phyloP scores from a whole-genome alignment of 768 basidiomycete species.

The Pisolithus albus region DNA sequence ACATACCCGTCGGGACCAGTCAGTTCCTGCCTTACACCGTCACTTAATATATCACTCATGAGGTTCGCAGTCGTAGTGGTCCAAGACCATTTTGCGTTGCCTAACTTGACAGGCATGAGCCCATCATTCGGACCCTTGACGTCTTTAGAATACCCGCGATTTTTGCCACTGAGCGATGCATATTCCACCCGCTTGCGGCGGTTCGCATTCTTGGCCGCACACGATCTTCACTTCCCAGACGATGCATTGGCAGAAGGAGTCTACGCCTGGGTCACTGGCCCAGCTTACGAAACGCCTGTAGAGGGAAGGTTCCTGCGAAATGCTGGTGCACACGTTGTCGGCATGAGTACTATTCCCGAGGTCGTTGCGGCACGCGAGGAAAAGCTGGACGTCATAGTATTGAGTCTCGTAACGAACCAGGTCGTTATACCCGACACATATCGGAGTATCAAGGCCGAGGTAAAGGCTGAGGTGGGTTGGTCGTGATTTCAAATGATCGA shows the following conservation, averaged over 20 bases:
- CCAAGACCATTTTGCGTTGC: conserved; percentile 79
- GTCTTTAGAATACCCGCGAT: conserved; percentile 58
- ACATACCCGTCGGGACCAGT: conserved; percentile 78
- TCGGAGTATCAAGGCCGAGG: conserved; percentile 64
- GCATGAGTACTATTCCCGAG: conserved; percentile 91
- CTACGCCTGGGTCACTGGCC: conserved; percentile 88
- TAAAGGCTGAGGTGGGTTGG: conserved; percentile 61
- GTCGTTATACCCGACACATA: conserved; percentile 69
- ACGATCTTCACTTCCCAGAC: conserved; percentile 46
- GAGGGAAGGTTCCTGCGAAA: conserved; percentile 72
- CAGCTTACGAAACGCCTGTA: conserved; percentile 85
- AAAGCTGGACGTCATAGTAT: conserved; percentile 66
- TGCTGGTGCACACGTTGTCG: conserved; percentile 84
- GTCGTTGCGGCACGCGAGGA: conserved; percentile 75
- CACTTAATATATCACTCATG: conserved; percentile 7
- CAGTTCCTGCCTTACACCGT: conserved; percentile 17
- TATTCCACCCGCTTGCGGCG: conserved; percentile 71
- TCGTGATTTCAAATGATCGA: background rate
- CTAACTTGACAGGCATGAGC: conserved; percentile 70
- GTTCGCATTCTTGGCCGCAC: conserved; percentile 64
- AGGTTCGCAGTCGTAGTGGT: conserved; percentile 62
- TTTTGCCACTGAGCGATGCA: conserved; percentile 79
- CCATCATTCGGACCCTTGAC: conserved; percentile 69
- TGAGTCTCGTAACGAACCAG: conserved; percentile 81
- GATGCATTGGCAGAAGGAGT: conserved; percentile 69